phyloP scores from a whole-genome alignment of 2,329 filamentous ascomycete genomes.

The Aspergillus bombycis region DNA sequence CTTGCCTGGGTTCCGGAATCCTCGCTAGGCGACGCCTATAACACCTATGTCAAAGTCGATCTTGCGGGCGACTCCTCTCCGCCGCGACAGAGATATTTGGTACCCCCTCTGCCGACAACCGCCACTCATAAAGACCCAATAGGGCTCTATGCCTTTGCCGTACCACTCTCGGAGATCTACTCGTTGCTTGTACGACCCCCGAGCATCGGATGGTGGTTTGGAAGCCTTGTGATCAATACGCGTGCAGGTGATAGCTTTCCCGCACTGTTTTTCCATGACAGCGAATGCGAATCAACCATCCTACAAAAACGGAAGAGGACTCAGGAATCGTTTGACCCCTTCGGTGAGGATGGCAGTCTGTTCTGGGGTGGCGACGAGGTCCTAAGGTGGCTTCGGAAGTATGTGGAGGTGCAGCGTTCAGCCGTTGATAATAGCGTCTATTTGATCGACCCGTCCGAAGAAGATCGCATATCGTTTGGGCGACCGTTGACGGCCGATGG shows the following conservation, averaged over 20 bases:
- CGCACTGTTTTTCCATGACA: slow-evolving; percentile 95
- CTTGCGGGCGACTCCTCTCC: slow-evolving; percentile 78
- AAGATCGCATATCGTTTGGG: slow-evolving; percentile 83
- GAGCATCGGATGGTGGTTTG: slow-evolving; percentile 97
- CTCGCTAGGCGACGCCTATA: slow-evolving; percentile 79
- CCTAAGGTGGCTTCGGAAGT: slow-evolving; percentile 83
- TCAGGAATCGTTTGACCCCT: slow-evolving; percentile 85
- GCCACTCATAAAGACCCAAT: slow-evolving; percentile 71
- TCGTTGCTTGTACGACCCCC: slow-evolving; percentile 88
- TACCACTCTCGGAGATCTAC: slow-evolving; percentile 88
- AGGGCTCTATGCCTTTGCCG: slow-evolving; percentile 86
- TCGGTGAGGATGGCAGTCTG: slow-evolving; percentile 75
- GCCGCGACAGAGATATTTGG: slow-evolving; percentile 84
- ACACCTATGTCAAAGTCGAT: slow-evolving; percentile 95
- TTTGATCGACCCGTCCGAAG: slow-evolving; percentile 80
- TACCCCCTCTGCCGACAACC: slow-evolving; percentile 85
- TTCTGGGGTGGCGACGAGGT: slow-evolving; percentile 99
- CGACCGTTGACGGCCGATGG: slow-evolving; percentile 45
- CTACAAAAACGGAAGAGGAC: slow-evolving; percentile 86
- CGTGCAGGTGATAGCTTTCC: slow-evolving; percentile 90
- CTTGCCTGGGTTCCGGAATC: slow-evolving; percentile 94
- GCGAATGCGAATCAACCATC: slow-evolving; percentile 93
- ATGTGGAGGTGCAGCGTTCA: slow-evolving; percentile 80
- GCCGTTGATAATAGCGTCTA: slow-evolving; percentile 88
- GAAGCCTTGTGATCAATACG: slow-evolving; percentile 91